Base-by-base conservation (phyloP, 2,329 filamentous ascomycete genomes). In the Aspergillus neoniger region DNA sequence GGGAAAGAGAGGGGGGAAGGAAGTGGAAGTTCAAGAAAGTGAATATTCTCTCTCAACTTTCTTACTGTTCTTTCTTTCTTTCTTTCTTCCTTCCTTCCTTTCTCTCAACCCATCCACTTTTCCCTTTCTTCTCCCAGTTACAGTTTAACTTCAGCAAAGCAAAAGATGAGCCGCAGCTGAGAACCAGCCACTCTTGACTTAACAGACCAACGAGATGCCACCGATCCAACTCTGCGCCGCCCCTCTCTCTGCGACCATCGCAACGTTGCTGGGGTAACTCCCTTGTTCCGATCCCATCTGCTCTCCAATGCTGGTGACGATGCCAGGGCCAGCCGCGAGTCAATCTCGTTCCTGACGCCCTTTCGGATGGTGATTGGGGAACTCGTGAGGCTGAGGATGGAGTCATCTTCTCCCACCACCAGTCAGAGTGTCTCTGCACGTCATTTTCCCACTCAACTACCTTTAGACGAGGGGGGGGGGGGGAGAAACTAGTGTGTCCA, bases 211-310 rank as follows among this genome's bases (percentile, higher is more conserved):
- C 53, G 54, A 50, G 30, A 52, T 25, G 25, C 48, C 28, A 36
- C 57, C 21, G 52, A 52, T 36, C 32, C 17, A 23, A 44, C 28
- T 38, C 17, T 32, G 25, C 36, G 30, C 23, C 53, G 43, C 55
- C 55, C 43, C 50, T 61, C 58, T 39, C 55, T 38, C n/a, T 23
- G 32, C 48, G 23, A 21, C 21, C 49, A 19, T 19, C 19, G 23
- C 41, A 10, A 36, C 49, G 65, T 68, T 68, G 57, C 65, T 64
- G 60, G 43, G 58, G 62, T 60, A 68, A 68, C 66, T 68, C 62
- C 66, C 66, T 66, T 64, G 25, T 49, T 58, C 54, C 51, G 58
- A 59, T 61, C 61, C 51, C 25, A 57, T 59, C 58, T 44, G 12
- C 55, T 23, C 41, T 39, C 50, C 28, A 32, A 43, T 38, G 23